Conservation (phyloP, 768 basidiomycete species). For the Lentinula lateritia region DNA sequence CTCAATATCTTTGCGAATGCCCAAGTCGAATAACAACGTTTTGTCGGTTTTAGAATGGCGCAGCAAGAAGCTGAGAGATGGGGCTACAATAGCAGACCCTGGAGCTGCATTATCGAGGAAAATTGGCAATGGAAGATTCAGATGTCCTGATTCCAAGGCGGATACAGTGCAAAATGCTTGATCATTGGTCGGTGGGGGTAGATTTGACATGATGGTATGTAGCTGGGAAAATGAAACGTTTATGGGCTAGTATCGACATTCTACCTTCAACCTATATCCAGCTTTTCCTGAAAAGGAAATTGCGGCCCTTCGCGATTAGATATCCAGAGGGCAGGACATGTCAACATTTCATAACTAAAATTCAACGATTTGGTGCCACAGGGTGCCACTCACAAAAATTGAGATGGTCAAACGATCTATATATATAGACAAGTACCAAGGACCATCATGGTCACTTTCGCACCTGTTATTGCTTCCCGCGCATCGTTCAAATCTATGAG, state of each 20-base stretch:
- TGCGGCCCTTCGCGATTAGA: neutral
- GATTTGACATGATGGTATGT: constrained; percentile 7
- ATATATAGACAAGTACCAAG: too few relatives aligned
- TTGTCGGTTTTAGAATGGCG: constrained; percentile 35
- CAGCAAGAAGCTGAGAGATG: constrained; percentile 49
- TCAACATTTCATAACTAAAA: too few relatives aligned
- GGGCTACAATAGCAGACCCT: constrained; percentile 24
- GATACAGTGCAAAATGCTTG: constrained; percentile 53
- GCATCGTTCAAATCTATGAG: too few relatives aligned
- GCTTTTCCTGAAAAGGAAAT: too few relatives aligned
- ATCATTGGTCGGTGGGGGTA: constrained; percentile 33
- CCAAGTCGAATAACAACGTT: constrained; percentile 51
- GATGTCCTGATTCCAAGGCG: constrained; percentile 46
- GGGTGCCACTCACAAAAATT: too few relatives aligned
- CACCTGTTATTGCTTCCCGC: neutral
- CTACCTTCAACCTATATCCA: too few relatives aligned
- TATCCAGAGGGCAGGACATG: neutral
- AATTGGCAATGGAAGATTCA: constrained; percentile 31
- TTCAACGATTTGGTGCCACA: too few relatives aligned
- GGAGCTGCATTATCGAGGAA: constrained; percentile 28
- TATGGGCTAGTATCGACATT: too few relatives aligned
- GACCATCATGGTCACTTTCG: too few relatives aligned
- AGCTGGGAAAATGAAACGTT: neutral
- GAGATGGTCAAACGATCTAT: too few relatives aligned
- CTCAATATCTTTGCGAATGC: constrained; percentile 42